Percentiles rank a stretch among this genome's conserved stretches.
Conservation (phyloP, 2,329 filamentous ascomycete genomes). For the Pseudocercospora vitis region DNA sequence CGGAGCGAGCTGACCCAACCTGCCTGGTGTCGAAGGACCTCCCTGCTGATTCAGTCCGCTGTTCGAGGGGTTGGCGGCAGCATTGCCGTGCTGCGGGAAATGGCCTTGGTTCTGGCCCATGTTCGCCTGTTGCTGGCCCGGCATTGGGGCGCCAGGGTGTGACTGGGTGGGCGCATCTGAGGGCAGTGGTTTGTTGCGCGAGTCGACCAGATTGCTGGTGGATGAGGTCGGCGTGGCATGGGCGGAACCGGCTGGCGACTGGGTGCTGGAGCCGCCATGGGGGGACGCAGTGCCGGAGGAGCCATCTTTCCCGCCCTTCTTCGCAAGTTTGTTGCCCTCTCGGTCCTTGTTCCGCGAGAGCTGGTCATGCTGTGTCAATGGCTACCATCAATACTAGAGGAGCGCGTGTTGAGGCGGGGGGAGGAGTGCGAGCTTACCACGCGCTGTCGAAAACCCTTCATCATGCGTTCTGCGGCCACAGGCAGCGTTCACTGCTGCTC, state of each 20-base stretch:
- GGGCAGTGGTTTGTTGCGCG: slow-evolving; percentile 78
- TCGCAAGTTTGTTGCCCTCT: slow-evolving; percentile 67
- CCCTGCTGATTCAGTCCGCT: slow-evolving; percentile 25
- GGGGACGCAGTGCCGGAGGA: slow-evolving; percentile 75
- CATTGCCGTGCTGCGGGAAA: slow-evolving; percentile 27
- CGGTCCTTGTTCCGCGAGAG: slow-evolving; percentile 71
- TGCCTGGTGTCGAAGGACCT: slow-evolving; percentile 32
- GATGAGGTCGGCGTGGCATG: slow-evolving; percentile 82
- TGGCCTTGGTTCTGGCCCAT: slow-evolving; percentile 24
- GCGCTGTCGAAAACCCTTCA: slow-evolving; percentile 98
- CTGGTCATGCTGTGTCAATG: slow-evolving; percentile 64
- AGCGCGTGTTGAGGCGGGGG: slow-evolving; percentile 26
- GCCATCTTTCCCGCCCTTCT: slow-evolving; percentile 53
- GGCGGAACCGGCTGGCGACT: slow-evolving; percentile 61
- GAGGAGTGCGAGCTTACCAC: slow-evolving; percentile 67
- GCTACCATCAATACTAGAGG: slow-evolving; percentile 29
- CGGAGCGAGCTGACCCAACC: slow-evolving; percentile 49
- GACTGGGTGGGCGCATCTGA: slow-evolving; percentile 37
- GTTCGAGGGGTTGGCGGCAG: slow-evolving; percentile 21
- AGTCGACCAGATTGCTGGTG: slow-evolving; percentile 80
- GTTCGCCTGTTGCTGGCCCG: slow-evolving; percentile 29
- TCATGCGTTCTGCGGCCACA: slow-evolving; percentile 44
- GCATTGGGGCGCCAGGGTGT: slow-evolving; percentile 48
- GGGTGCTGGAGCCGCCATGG: slow-evolving; percentile 53
- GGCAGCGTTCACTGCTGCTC: slow-evolving; percentile 35